Base-by-base conservation (phyloP, 371 early-diverging fungal genomes). In the Actinomortierella ambigua region DNA sequence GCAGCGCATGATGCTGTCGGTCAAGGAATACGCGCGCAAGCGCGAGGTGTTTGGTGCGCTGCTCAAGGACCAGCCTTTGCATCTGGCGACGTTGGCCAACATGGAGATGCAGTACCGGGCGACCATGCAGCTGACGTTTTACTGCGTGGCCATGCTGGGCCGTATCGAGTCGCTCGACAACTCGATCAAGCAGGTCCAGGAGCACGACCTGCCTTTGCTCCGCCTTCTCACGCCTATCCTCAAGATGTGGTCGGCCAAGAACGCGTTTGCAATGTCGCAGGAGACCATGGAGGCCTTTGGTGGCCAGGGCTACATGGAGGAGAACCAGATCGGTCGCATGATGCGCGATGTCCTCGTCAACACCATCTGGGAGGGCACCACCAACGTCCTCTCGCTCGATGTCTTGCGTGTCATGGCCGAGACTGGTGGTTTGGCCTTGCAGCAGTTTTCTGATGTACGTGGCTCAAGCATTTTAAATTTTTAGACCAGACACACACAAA, bases 221-320 rank as follows among this genome's bases (percentile, higher is more conserved):
- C 84, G 91, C 27, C 68, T 89, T 26, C 54, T 88, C 49, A 89
- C 89, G 1, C 91, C 91, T 0, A 77, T 89, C 17, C 70, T 82
- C 53, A 91, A 91, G 69, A 78, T 80, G 9, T 89, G 77, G 65
- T 73, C 76, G 2, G 79, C 83, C 57, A 85, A 87, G 49, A 76
- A 77, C 13, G 80, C 79, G 6, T 76, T 82, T 14, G 67, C 68
- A 11, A 79, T 75, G 29, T 79, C 83, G 18, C 69, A 79, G 22
- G 88, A 87, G 59, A 78, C 81, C 22, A 82, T 87, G 84, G 91
- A 89, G 59, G 83, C 87, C 17, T 66, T 85, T 13, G 91, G 90
- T 20, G 91, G 91, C 1, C 84, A 86, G 57, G 85, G 89, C 0
- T 91, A 91, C 58, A 89, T 91, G 83, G 91, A 91, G 56, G 88